These are phyloP conservation scores for Xylariaceae sp. DNA, from an alignment of 2,329 filamentous ascomycete species.

Conservation along the genomic window DNA sequence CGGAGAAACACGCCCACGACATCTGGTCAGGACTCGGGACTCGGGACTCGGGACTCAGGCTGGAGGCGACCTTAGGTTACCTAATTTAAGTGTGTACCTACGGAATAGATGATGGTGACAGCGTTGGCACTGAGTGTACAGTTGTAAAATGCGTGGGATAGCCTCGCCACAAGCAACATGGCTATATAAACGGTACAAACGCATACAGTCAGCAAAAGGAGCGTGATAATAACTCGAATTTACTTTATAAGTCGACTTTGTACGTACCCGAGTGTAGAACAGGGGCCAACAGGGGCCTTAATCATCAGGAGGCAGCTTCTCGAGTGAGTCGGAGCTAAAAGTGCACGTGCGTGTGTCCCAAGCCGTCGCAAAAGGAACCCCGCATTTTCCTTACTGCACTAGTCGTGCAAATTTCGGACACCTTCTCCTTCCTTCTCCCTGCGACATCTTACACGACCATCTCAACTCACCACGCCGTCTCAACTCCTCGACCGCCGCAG, in stretches of 20 bases:
- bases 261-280: too few species aligned
- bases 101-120: constrained; percentile 3
- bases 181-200: too few species aligned
- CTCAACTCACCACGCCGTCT: neutral
- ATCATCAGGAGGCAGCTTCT: neutral
- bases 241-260: too few species aligned
- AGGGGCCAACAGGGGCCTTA: too few species aligned
- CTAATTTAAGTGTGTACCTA: constrained; percentile 5
- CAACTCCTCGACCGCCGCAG: neutral
- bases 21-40: too few species aligned
- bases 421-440: neutral
- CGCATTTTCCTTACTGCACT: neutral
- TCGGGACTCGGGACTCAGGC: too few species aligned
- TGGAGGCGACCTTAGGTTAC: neutral
- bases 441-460: neutral
- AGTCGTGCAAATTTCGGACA: constrained; percentile 2
- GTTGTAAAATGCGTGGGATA: constrained; percentile 7
- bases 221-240: too few species aligned
- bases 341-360: constrained; percentile 3
- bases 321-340: neutral
- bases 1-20: neutral
- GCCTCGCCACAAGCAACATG: constrained; percentile 2
- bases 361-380: constrained; percentile 1
- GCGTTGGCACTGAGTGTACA: constrained; percentile 1
- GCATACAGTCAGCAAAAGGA: too few species aligned